phyloP scores from a whole-genome alignment of 257 asterid species.

The Nicotiana sylvestris region DNA sequence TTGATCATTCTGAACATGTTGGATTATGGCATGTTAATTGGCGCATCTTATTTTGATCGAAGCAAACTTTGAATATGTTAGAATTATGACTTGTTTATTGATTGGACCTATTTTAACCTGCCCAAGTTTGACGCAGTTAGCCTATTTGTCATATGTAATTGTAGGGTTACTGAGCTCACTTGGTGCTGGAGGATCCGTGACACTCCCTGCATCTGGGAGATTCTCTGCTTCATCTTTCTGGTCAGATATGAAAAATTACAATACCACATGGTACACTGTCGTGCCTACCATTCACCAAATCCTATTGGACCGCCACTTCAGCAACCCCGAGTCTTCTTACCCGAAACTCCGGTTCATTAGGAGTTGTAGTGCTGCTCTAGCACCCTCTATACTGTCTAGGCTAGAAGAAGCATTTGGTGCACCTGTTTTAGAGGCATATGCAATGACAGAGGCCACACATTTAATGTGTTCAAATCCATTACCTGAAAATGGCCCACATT shows the following conservation, averaged over 20 bases:
- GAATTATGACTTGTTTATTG: background rate
- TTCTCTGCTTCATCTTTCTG: slow-evolving; percentile 92
- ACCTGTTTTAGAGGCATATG: slow-evolving; percentile 90
- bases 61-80: background rate
- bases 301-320: slow-evolving; percentile 72
- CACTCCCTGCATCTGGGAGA: slow-evolving; percentile 87
- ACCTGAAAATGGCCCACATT: slow-evolving; percentile 74
- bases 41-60: background rate
- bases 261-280: slow-evolving; percentile 93
- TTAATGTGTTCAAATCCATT: slow-evolving; percentile 84
- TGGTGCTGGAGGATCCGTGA: slow-evolving; percentile 77
- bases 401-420: slow-evolving; percentile 82
- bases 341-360: slow-evolving; percentile 89
- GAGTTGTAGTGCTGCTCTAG: slow-evolving; percentile 96
- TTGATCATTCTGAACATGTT: background rate
- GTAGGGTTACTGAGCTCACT: slow-evolving; percentile 73
- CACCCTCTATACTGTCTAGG: slow-evolving; percentile 69
- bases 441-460: slow-evolving; percentile 91
- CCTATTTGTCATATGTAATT: background rate
- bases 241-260: slow-evolving; percentile 66
- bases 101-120: background rate
- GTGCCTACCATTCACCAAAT: slow-evolving; percentile 97
- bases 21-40: background rate
- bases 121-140: background rate
- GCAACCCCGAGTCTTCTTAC: slow-evolving; percentile 52